Conservation (phyloP, 2,329 filamentous ascomycete species). For the Proliferodiscus dingleyae region DNA sequence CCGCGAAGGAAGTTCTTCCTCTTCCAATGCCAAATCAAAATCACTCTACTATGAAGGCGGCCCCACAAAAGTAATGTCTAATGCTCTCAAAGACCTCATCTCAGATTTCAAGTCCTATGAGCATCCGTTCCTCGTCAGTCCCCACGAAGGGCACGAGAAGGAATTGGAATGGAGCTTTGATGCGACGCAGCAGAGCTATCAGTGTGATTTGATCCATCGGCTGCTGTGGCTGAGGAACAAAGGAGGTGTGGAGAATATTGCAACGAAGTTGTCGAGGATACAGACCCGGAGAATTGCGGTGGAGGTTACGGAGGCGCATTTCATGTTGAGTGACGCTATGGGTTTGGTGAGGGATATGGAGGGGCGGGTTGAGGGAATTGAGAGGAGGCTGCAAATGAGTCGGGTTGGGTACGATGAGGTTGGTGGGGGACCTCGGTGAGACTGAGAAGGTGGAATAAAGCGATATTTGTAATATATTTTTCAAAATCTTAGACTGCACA, state of each 20-base stretch:
- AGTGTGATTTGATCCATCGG: slow-evolving; percentile 17
- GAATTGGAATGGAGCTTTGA: slow-evolving; percentile 26
- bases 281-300: slow-evolving; percentile 22
- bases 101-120: slow-evolving; percentile 21
- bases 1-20: neutral
- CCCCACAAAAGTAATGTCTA: slow-evolving; percentile 20
- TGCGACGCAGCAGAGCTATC: slow-evolving; percentile 22
- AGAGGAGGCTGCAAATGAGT: slow-evolving; percentile 20
- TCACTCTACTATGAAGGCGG: slow-evolving; percentile 17
- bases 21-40: slow-evolving; percentile 1
- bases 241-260: slow-evolving; percentile 15
- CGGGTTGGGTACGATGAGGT: slow-evolving; percentile 11
- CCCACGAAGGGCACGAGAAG: slow-evolving; percentile 20
- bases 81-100: slow-evolving; percentile 24
- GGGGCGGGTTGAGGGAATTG: slow-evolving; percentile 13
- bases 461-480: too few species aligned
- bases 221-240: slow-evolving; percentile 20
- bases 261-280: slow-evolving; percentile 14
- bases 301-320: slow-evolving; percentile 17
- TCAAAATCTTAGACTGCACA: too few species aligned
- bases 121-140: slow-evolving; percentile 12
- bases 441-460: too few species aligned
- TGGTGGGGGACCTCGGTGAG: neutral
- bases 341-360: slow-evolving; percentile 18
- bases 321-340: slow-evolving; percentile 20